Evolutionary conservation across 2,329 filamentous ascomycete genomes (phyloP).

Genomic region (Elsinoe necatrix): DNA sequence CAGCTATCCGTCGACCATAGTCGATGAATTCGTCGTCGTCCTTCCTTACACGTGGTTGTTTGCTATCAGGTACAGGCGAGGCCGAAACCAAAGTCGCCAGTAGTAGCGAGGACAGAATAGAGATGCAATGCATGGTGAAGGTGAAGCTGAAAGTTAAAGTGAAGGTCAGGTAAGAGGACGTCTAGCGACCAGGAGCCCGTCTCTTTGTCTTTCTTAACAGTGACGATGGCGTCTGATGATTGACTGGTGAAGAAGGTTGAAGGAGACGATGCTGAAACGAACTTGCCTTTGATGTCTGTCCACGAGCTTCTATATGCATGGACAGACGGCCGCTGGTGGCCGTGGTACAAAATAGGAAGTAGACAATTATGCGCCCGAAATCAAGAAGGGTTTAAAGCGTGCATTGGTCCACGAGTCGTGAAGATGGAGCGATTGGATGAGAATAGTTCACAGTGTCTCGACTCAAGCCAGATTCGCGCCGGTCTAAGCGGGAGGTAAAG

Average conservation of each 20-base stretch:
- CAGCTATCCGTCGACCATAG: constrained; percentile 12
- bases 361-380: constrained; percentile 8
- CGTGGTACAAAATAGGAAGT: constrained; percentile 14
- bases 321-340: not conserved
- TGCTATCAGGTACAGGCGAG: not conserved
- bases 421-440: constrained; percentile 11
- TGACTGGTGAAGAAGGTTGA: constrained; percentile 1
- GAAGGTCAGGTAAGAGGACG: not conserved
- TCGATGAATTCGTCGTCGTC: constrained; percentile 12
- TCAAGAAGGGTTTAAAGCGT: not conserved
- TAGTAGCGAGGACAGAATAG: not conserved
- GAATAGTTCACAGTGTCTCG: constrained; percentile 11
- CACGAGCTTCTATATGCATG: constrained; percentile 12
- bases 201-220: not conserved
- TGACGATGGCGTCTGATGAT: not conserved
- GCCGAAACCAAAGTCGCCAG: constrained; percentile 8
- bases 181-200: not conserved
- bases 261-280: constrained; percentile 10
- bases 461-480: constrained; percentile 13
- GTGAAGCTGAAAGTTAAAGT: constrained; percentile 3
- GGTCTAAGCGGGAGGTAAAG: constrained; percentile 4
- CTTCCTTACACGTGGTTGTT: not conserved
- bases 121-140: constrained; percentile 12
- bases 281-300: constrained; percentile 12
- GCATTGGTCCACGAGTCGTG: constrained; percentile 4